Base-by-base conservation (phyloP, 208 protist species). In the Vickermania ingenoplastis region DNA sequence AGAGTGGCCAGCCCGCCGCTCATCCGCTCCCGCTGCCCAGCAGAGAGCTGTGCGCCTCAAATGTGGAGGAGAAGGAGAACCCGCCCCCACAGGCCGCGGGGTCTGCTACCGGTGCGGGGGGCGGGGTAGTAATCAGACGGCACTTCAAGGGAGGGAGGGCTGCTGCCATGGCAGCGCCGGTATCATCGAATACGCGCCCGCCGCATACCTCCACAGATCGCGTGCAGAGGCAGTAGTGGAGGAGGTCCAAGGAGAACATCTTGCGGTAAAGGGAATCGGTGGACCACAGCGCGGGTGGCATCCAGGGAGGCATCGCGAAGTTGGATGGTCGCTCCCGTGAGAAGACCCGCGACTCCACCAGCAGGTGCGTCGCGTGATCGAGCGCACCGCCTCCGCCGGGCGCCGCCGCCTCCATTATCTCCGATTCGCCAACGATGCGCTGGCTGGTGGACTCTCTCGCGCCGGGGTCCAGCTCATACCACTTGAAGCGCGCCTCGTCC, bases 211-310 rank as follows among this genome's bases (percentile, higher is more conserved):
- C 61, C 25, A 65, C 63, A 13, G 55, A 59, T 17, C 72, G 66
- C 29, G 68, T 60, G 63, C 85, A 92, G 1, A 92, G 69, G 11
- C 71, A 66, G 55, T 86, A 70, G 59, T 81, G 79, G 1, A 92
- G 59, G 21, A 92, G 60, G 65, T 92, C 85, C 31, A 92, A 57
- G 4, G 85, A 77, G 36, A 79, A 92, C 28, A 85, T 31, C 17
- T 78, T 67, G 13, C 49, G 26, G 30, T 69, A 54, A n/a, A 63
- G 36, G 36, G 17, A 55, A 53, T 72, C 63, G 3, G 60, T 41
- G 13, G 45, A 54, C 0, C 63, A 65, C 61, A 73, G 57, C 28
- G 69, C 54, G 4, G 28, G 1, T 2, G 84, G 84, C 41, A 84
- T 69, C 79, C 81, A 86, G 22, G 54, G 11, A 0, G 84, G 84